A percentile compares a stretch with the other conserved stretches of the same genome.
Conservation (phyloP, 495 filamentous ascomycete genomes). For the Darksidea phi region DNA sequence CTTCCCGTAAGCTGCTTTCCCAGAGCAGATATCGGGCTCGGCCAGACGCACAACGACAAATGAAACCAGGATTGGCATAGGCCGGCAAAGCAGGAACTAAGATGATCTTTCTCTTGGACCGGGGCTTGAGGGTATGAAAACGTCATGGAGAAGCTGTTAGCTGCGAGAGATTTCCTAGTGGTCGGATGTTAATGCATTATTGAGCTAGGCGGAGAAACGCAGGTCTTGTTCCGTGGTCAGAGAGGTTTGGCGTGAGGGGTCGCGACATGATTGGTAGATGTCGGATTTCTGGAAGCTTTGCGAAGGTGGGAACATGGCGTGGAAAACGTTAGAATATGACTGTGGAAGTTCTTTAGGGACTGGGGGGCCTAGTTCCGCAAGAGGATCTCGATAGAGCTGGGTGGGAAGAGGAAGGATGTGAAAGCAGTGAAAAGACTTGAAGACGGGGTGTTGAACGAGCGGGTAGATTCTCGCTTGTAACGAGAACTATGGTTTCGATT, state of each 20-base stretch:
- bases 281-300: not conserved
- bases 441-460: not conserved
- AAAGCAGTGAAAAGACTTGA: not conserved
- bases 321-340: not conserved
- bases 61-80: slow-evolving; percentile 15
- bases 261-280: not conserved
- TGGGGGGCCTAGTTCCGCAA: not conserved
- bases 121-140: slow-evolving; percentile 7
- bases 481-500: not conserved
- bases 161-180: not conserved
- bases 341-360: not conserved
- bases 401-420: no score
- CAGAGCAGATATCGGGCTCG: not conserved
- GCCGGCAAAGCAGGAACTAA: slow-evolving; percentile 2
- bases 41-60: not conserved
- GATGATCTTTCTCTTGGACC: slow-evolving; percentile 6
- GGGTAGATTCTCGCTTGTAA: not conserved
- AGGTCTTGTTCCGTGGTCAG: not conserved
- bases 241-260: not conserved
- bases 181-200: not conserved
- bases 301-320: not conserved
- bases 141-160: slow-evolving; percentile 1
- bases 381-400: not conserved
- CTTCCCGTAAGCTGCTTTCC: not conserved
- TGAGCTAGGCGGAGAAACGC: not conserved